phyloP scores from a whole-genome alignment of 140 eudicot genomes.

The Stevia rebaudiana region DNA sequence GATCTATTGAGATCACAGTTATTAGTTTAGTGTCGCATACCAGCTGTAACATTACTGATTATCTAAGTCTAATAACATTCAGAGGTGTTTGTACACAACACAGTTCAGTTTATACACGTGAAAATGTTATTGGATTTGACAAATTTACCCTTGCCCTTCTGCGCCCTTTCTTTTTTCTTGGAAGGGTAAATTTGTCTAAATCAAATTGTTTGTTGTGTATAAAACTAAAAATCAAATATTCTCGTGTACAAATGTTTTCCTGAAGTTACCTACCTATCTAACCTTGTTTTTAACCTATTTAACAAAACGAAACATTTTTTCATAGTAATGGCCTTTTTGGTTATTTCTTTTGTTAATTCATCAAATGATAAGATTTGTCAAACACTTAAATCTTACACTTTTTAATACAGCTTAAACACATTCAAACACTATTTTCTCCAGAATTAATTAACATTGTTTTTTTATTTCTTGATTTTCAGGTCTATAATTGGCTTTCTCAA shows the following conservation, averaged over 20 bases:
- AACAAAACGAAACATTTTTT: not conserved
- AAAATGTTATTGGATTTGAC: not conserved
- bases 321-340: not conserved
- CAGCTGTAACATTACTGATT: not conserved
- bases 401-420: not conserved
- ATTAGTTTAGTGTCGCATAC: not conserved
- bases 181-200: not conserved
- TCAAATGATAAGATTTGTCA: not conserved
- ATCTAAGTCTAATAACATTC: not conserved
- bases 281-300: not conserved
- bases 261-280: not conserved
- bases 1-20: not conserved
- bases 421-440: not conserved
- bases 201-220: not conserved
- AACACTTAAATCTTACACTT: not conserved
- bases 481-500: slow-evolving; percentile 77
- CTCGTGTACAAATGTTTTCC: not conserved
- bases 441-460: not conserved
- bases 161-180: too few species aligned
- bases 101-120: not conserved
- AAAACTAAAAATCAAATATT: not conserved
- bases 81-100: not conserved
- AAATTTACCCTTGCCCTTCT: not conserved
- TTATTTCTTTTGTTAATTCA: not conserved
- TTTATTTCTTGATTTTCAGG: slow-evolving; percentile 36